phyloP scores from a whole-genome alignment of 805 yeast genomes.

The Torulaspora indica region DNA sequence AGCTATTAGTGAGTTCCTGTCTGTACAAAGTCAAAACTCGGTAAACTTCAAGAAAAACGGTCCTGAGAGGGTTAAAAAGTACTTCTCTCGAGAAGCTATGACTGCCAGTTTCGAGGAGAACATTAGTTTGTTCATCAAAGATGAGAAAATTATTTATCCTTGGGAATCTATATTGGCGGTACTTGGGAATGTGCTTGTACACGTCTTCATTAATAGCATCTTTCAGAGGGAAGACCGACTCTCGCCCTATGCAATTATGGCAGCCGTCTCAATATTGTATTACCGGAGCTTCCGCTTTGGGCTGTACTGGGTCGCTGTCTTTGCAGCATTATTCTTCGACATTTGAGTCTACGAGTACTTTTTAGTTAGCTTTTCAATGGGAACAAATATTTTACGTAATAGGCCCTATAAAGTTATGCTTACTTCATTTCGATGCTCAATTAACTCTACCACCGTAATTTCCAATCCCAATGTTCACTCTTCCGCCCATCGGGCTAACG shows the following conservation, averaged over 20 bases:
- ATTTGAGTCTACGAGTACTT: background rate
- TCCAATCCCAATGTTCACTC: conserved; percentile 25
- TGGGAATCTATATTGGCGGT: conserved; percentile 33
- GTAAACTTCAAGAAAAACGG: conserved; percentile 32
- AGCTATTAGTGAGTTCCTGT: conserved; percentile 41
- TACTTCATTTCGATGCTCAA: background rate
- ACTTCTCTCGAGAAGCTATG: conserved; percentile 40
- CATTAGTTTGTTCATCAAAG: conserved; percentile 31
- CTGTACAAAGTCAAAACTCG: conserved; percentile 16
- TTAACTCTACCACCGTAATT: conserved; percentile 19
- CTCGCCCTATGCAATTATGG: conserved; percentile 20
- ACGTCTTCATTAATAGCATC: conserved; percentile 8
- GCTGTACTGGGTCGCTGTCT: conserved; percentile 16
- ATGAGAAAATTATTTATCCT: conserved; percentile 20
- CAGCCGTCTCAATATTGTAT: conserved; percentile 6
- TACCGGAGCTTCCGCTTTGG: conserved; percentile 16
- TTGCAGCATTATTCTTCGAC: conserved; percentile 1
- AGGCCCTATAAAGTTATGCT: background rate
- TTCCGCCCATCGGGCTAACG: conserved; percentile 22
- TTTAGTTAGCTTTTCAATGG: no score
- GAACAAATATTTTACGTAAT: background rate
- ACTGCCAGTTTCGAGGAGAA: conserved; percentile 37
- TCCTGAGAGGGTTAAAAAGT: conserved; percentile 28
- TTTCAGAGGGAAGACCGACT: conserved; percentile 11
- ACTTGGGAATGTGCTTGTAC: conserved; percentile 15